Evolutionary conservation across 768 basidiomycete species (phyloP), one percentile per base, ranked within the genome.

Genomic region (Leucogyrophana mollusca): DNA sequence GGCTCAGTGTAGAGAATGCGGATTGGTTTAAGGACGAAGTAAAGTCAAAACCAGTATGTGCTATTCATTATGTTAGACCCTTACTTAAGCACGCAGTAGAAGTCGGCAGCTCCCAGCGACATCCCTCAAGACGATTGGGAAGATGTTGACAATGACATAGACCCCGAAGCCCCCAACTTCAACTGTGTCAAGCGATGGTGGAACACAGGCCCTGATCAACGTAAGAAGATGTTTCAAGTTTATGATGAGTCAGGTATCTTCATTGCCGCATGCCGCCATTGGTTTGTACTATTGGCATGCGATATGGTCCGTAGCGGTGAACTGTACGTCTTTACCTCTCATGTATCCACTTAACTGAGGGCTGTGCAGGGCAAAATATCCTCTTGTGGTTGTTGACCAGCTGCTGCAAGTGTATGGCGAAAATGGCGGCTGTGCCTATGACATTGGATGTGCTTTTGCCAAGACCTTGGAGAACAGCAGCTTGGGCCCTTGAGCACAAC

Each of bases 391-490:
- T 20, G 43, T 61, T 13, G 24, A 50, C 17, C 46, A 45, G 25
- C 30, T 55, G 16, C 32, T 61, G 5, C 36, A 49, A 6, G 27
- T 53, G 9, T 56, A 45, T 39, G 56, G 53, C 7, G 18, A 34
- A 3, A 32, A 56, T 9, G 36, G 54, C 22, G 36, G 24, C 4
- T n/a, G 55, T 7, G 57, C 50, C 3, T 63, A 64, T 38, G 60
- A 64, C 36, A 60, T 64, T 4, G 61, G 53, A 3, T 63, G 61
- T 35, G 45, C 40, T 1, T 58, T 61, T 39, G 18, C 38, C 3
- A 49, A 45, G 16, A 62, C 56, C 1, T n/a, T 59, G 7, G n/a
- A 32, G 7, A 40, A 20, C 5, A 56, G 56, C 25, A 45, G 43
- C n/a, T 41, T 62, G 9, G 53, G 53, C 10, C 39, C 38, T 2